These are phyloP conservation scores for Dalbergia cultrata DNA, from an alignment of 306 rosid species.

Conservation along the genomic window DNA sequence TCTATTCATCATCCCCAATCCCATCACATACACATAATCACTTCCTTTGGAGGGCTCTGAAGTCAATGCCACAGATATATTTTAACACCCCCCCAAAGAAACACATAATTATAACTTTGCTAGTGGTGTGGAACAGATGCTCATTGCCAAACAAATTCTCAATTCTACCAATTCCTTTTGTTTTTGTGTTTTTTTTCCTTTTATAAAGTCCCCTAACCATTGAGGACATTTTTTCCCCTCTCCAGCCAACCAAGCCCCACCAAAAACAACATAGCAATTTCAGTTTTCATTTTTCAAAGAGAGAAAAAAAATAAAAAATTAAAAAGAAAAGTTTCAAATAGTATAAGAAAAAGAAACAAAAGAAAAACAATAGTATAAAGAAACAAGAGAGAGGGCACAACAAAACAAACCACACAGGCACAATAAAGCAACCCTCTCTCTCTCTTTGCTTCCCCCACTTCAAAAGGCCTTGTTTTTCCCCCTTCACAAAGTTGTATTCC, in stretches of 20 bases:
- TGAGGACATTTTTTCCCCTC: slow-evolving; percentile 37
- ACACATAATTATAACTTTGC: slow-evolving; percentile 43
- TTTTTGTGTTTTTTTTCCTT: neutral
- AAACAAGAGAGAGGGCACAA: slow-evolving; percentile 34
- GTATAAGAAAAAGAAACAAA: slow-evolving; percentile 28
- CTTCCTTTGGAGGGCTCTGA: slow-evolving; percentile 41
- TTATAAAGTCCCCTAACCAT: slow-evolving; percentile 46
- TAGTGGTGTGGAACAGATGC: slow-evolving; percentile 53
- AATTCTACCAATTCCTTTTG: slow-evolving; percentile 49
- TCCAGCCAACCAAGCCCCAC: slow-evolving; percentile 47
- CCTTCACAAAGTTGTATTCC: slow-evolving; percentile 32
- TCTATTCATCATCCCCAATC: slow-evolving; percentile 48
- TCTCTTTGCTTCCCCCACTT: neutral
- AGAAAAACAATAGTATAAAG: slow-evolving; percentile 40
- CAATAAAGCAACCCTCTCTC: slow-evolving; percentile 43
- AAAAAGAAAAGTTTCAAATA: slow-evolving; percentile 4
- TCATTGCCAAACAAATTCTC: slow-evolving; percentile 43
- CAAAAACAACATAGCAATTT: slow-evolving; percentile 3
- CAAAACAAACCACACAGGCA: slow-evolving; percentile 56
- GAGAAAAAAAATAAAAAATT: neutral
- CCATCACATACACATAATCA: slow-evolving; percentile 48
- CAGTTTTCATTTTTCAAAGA: neutral
- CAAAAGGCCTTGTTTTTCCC: slow-evolving; percentile 67
- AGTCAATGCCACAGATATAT: slow-evolving; percentile 61
- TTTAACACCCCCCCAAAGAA: neutral